Base-by-base conservation (phyloP, 148 eudicot genomes). In the Vaccinium vitisidaea region DNA sequence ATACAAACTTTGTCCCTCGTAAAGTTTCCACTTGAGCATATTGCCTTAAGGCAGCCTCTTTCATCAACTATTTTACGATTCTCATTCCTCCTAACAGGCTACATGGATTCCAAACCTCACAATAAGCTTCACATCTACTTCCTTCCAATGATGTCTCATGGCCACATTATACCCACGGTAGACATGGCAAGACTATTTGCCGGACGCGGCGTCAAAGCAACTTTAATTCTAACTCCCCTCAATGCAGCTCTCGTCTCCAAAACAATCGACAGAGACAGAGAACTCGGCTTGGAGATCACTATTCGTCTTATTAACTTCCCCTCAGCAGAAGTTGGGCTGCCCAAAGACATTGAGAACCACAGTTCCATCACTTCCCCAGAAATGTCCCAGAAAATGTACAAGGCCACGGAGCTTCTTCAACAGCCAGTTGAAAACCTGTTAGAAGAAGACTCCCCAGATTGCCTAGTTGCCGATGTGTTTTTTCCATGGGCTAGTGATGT, bases 391-490 rank as follows among this genome's bases (percentile, higher is more conserved):
- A 84, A 76, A 12, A n/a, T 84, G 12, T 11, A 23, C 81, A 61
- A 55, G 59, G 85, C 73, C 81, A 5, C n/a, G 0, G 71, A 83
- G 80, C 80, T 83, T 46, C 75, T 84, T 76, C 85, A 84, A 63
- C 58, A 77, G 16, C 85, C 85, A 43, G 30, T 84, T 48, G 81
- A 84, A 84, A 43, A 77, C 49, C 81, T 84, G 27, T 6, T 77
- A 11, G 74, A 59, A 59, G 81, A 84, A 63, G 85, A 84, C n/a
- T 58, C 73, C 48, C 85, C 85, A 2, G 85, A 84, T 27, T 84
- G 85, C 80, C 85, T 84, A 2, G 63, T 84, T 6, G 85, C 82
- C 1, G 85, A 77, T 13, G 3, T 46, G 21, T 61, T 56, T 21
- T 58, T 76, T 25, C 85, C 85, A 43, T 75, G 85, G 80, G 58